A percentile compares a stretch with the other conserved stretches of the same genome.
Evolutionary conservation across 768 basidiomycete species (phyloP).

Genomic region (Mycena galopus): DNA sequence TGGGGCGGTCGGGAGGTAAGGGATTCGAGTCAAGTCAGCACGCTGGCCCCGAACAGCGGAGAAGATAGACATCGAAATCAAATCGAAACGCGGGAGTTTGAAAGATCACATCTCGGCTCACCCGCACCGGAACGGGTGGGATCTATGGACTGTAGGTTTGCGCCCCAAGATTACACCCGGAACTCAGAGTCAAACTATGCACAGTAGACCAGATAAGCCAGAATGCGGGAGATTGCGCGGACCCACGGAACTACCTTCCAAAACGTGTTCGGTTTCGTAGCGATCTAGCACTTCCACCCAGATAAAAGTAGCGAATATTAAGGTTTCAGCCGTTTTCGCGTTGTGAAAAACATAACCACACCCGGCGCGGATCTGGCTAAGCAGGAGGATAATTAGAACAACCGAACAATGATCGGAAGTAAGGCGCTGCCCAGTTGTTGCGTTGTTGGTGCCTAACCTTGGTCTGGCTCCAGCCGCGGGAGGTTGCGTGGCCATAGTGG

Average conservation of each 20-base stretch:
- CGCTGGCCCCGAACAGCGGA: not conserved
- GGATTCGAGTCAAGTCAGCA: not conserved
- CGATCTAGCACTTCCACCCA: not conserved
- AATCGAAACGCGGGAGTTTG: not conserved
- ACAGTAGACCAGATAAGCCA: not conserved
- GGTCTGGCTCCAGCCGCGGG: not conserved
- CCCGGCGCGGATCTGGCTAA: not conserved
- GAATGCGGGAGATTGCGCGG: conserved; percentile 6
- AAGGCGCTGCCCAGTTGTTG: too few relatives aligned
- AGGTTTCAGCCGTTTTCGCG: not conserved
- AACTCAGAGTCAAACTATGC: not conserved
- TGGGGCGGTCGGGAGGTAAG: not conserved
- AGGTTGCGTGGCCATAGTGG: not conserved
- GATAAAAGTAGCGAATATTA: not conserved
- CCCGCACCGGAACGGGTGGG: not conserved
- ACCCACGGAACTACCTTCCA: not conserved
- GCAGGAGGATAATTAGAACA: not conserved
- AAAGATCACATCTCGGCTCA: conserved; percentile 4
- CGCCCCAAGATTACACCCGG: not conserved
- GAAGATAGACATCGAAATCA: not conserved
- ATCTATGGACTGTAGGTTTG: not conserved
- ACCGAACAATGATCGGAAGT: not conserved
- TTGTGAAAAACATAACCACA: not conserved
- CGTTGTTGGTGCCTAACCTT: not conserved
- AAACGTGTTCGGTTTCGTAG: not conserved